A percentile compares a stretch with the other conserved stretches of the same genome.
Conservation (phyloP, 2,329 filamentous ascomycete genomes). For the Fusarium neocosmosporiellum region DNA sequence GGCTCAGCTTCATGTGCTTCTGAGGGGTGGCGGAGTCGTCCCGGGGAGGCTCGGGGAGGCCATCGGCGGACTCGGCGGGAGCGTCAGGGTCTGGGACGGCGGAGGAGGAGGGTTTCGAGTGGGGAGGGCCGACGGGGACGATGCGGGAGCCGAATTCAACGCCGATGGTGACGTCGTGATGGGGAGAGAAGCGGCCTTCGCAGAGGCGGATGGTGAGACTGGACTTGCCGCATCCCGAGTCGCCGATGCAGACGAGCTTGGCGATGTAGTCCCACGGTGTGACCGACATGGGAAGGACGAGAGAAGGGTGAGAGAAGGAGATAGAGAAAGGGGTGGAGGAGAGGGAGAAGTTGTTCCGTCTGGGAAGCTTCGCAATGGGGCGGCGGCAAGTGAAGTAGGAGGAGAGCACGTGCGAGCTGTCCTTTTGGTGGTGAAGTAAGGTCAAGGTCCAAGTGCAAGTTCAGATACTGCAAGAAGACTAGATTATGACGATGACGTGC, state of each 20-base stretch:
- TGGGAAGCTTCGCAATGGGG: slow-evolving; percentile 12
- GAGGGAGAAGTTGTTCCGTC: slow-evolving; percentile 1
- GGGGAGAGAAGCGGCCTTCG: slow-evolving; percentile 92
- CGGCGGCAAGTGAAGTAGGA: slow-evolving; percentile 9
- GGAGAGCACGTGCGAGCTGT: slow-evolving; percentile 36
- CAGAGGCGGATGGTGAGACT: slow-evolving; percentile 94
- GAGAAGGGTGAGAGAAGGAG: slow-evolving; percentile 10
- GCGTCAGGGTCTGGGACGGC: slow-evolving; percentile 32
- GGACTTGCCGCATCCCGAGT: slow-evolving; percentile 96
- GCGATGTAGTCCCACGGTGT: slow-evolving; percentile 98
- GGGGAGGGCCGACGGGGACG: slow-evolving; percentile 88
- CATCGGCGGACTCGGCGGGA: slow-evolving; percentile 43
- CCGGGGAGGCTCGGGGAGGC: slow-evolving; percentile 66
- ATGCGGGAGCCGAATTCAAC: slow-evolving; percentile 96
- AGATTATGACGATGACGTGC: slow-evolving; percentile 8
- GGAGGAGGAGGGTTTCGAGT: slow-evolving; percentile 60
- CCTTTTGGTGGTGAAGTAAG: slow-evolving; percentile 18
- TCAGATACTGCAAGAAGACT: background rate
- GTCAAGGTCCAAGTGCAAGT: slow-evolving; percentile 20
- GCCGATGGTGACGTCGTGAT: slow-evolving; percentile 97
- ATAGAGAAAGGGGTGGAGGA: background rate
- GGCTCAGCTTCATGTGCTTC: slow-evolving; percentile 89
- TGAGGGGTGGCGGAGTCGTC: slow-evolving; percentile 57
- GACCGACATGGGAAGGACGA: slow-evolving; percentile 60
- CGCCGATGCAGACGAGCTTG: slow-evolving; percentile 97